These are phyloP conservation scores for Fragaria nilgerrensis DNA, from an alignment of 306 rosid genomes.

Conservation along the genomic window DNA sequence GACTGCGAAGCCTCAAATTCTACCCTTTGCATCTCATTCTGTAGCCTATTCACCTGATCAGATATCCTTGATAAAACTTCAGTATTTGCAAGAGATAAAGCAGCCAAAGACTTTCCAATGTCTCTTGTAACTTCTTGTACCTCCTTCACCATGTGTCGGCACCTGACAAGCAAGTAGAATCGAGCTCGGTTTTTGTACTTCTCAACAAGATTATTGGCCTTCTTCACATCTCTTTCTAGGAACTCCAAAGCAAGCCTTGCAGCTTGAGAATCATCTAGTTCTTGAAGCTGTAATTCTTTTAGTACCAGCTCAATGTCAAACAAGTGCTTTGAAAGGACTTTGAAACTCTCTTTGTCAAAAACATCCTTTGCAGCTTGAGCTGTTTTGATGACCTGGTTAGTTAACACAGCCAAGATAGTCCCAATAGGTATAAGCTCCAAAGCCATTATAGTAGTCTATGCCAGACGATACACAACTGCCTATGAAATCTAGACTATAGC, in stretches of 20 bases:
- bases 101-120: slow-evolving; percentile 61
- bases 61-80: slow-evolving; percentile 65
- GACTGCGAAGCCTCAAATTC: slow-evolving; percentile 66
- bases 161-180: slow-evolving; percentile 61
- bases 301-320: slow-evolving; percentile 66
- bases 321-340: slow-evolving; percentile 60
- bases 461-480: slow-evolving; percentile 5
- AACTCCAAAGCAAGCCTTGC: slow-evolving; percentile 62
- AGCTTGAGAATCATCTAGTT: slow-evolving; percentile 73
- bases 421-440: slow-evolving; percentile 80
- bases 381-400: slow-evolving; percentile 64
- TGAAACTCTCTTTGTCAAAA: slow-evolving; percentile 65
- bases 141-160: slow-evolving; percentile 66
- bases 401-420: slow-evolving; percentile 67
- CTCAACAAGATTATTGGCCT: slow-evolving; percentile 61
- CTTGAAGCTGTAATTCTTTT: slow-evolving; percentile 67
- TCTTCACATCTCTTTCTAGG: slow-evolving; percentile 71
- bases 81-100: slow-evolving; percentile 57
- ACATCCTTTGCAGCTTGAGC: slow-evolving; percentile 69
- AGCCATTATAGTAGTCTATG: slow-evolving; percentile 29
- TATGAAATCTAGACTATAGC: slow-evolving; percentile 18
- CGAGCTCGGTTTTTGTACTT: slow-evolving; percentile 65
- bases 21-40: slow-evolving; percentile 83
- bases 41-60: slow-evolving; percentile 62
- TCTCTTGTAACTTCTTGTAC: slow-evolving; percentile 74